A percentile compares a stretch with the other conserved stretches of the same genome.
phyloP scores from a whole-genome alignment of 2,329 filamentous ascomycete species.

The Scedosporium apiospermum region DNA sequence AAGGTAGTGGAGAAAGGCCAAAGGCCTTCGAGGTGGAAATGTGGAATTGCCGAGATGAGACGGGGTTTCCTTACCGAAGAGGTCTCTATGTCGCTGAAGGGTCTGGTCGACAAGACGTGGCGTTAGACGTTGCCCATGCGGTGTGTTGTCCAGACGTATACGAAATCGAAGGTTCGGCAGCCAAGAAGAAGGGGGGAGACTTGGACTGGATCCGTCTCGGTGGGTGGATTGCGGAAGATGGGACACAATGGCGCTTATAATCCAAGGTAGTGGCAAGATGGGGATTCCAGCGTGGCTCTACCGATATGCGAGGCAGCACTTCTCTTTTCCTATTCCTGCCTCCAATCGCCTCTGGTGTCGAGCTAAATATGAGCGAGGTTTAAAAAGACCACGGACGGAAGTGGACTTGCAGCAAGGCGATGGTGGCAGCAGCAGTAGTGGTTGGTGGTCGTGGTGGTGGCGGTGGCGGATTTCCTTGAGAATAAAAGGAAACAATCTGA shows the following conservation, averaged over 20 bases:
- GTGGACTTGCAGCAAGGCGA: constrained; percentile 5
- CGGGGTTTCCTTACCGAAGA: neutral
- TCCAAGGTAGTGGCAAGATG: neutral
- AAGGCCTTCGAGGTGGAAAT: constrained; percentile 9
- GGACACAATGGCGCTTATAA: neutral
- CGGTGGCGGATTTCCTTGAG: constrained; percentile 1
- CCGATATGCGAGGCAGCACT: neutral
- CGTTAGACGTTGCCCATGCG: neutral
- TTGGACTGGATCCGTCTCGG: neutral
- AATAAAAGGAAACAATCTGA: neutral
- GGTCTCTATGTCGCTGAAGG: constrained; percentile 3
- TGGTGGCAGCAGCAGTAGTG: neutral
- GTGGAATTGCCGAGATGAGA: neutral
- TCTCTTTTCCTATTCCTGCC: neutral
- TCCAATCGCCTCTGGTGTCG: neutral
- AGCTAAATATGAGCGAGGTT: constrained; percentile 1
- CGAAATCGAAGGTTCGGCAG: neutral
- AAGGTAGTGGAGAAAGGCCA: constrained; percentile 8
- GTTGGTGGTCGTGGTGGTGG: constrained; percentile 3
- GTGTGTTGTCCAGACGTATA: neutral
- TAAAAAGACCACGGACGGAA: constrained; percentile 2
- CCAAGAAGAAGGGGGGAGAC: neutral
- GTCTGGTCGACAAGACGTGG: neutral
- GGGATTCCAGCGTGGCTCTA: neutral
- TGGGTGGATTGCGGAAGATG: neutral